Conservation (phyloP, 768 basidiomycete genomes). For the Russula lepida region DNA sequence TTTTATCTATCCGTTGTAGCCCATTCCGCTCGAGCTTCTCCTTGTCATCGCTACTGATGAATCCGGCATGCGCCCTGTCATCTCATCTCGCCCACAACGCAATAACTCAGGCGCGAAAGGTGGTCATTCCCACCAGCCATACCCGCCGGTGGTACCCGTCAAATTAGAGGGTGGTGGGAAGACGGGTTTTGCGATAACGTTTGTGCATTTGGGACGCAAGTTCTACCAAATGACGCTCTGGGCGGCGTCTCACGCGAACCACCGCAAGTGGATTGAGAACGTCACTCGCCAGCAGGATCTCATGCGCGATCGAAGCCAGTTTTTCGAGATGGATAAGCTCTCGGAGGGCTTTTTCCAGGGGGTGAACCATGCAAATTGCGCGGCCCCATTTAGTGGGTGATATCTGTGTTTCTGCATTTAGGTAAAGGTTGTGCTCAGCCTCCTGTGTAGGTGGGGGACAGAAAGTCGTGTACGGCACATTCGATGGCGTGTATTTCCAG, state of each 20-base stretch:
- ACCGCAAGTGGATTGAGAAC: slow-evolving; percentile 90
- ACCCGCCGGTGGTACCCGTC: slow-evolving; percentile 43
- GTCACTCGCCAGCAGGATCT: slow-evolving; percentile 85
- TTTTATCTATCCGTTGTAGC: slow-evolving; percentile 39
- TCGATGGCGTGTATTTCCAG: slow-evolving; percentile 93
- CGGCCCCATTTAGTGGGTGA: slow-evolving; percentile 75
- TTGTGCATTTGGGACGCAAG: slow-evolving; percentile 88
- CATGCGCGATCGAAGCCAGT: slow-evolving; percentile 73
- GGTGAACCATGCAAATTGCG: slow-evolving; percentile 85
- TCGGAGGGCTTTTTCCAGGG: slow-evolving; percentile 86
- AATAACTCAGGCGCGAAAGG: slow-evolving; percentile 25
- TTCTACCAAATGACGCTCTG: slow-evolving; percentile 88
- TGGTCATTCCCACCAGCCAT: slow-evolving; percentile 33
- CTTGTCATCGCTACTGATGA: slow-evolving; percentile 76
- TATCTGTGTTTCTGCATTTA: neutral
- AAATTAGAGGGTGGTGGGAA: slow-evolving; percentile 49
- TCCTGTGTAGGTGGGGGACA: slow-evolving; percentile 57
- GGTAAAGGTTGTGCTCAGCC: neutral
- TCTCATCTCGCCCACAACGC: slow-evolving; percentile 34
- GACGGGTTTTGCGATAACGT: slow-evolving; percentile 86
- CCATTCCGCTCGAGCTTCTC: slow-evolving; percentile 91
- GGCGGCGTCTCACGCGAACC: slow-evolving; percentile 75
- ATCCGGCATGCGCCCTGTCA: slow-evolving; percentile 25
- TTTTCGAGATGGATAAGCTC: slow-evolving; percentile 79
- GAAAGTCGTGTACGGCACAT: slow-evolving; percentile 91